A percentile compares a stretch with the other conserved stretches of the same genome.
These are phyloP conservation scores for Epichloe baconii DNA, from an alignment of 2,329 filamentous ascomycete genomes.

Conservation along the genomic window DNA sequence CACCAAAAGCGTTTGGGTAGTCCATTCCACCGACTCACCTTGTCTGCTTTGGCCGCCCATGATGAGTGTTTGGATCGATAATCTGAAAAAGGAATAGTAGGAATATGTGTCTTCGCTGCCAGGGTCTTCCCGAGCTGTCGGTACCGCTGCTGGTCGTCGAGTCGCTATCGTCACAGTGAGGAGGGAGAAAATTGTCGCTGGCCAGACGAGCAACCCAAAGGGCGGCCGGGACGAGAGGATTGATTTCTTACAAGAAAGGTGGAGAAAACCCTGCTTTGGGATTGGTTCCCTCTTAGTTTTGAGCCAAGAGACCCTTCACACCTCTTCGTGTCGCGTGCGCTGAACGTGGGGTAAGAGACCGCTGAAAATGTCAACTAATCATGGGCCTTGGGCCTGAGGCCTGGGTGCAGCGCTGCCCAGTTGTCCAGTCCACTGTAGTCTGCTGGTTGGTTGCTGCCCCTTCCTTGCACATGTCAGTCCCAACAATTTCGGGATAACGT, in stretches of 20 bases:
- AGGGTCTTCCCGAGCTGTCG: no score
- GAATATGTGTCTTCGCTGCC: background rate
- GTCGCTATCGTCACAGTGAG: no score
- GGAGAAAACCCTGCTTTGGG: background rate
- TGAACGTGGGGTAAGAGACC: no score
- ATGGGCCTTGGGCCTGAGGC: no score
- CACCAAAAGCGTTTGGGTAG: background rate
- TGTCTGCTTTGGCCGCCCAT: constrained; percentile 29
- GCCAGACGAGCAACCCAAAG: background rate
- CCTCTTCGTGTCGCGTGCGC: no score
- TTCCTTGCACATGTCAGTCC: constrained; percentile 3
- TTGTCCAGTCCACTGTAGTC: no score
- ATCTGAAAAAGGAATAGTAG: background rate
- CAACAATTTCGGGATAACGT: constrained; percentile 5
- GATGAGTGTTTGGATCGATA: background rate
- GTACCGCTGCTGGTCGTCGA: no score
- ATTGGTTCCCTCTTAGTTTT: background rate
- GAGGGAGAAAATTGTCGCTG: background rate
- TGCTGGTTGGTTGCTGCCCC: background rate
- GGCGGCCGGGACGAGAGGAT: background rate
- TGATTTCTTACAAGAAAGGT: background rate
- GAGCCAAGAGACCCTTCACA: background rate
- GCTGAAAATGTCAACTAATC: no score
- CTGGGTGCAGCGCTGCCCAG: no score
- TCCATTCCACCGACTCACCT: constrained; percentile 14